These are phyloP conservation scores for Erythrophleum ivorense DNA, from an alignment of 331 rosid genomes.

Conservation along the genomic window DNA sequence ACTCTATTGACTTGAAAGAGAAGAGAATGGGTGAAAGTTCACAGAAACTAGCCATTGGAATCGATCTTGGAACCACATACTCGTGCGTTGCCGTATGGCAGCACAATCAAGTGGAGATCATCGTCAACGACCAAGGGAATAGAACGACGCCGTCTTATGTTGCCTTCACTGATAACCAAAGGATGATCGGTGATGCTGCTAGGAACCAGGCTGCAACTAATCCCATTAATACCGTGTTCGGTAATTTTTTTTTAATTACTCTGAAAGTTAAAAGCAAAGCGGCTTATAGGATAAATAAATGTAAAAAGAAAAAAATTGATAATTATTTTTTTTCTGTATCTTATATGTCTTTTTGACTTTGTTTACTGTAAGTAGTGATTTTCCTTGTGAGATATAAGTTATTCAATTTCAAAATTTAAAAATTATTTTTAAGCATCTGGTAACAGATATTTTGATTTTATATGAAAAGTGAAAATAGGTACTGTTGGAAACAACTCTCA, in stretches of 20 bases:
- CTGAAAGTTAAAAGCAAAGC: too few relatives aligned
- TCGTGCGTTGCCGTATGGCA: background rate
- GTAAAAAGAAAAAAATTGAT: too few relatives aligned
- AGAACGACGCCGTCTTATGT: background rate
- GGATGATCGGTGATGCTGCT: background rate
- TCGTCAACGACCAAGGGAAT: background rate
- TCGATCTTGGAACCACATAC: background rate
- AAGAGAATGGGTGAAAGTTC: background rate
- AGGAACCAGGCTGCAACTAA: background rate
- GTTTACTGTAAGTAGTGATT: too few relatives aligned
- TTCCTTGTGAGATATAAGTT: too few relatives aligned
- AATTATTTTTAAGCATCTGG: too few relatives aligned
- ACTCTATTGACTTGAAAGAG: background rate
- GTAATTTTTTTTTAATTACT: background rate
- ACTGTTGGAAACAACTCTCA: too few relatives aligned
- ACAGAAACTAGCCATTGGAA: background rate
- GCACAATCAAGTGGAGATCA: background rate
- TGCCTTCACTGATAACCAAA: background rate
- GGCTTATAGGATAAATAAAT: too few relatives aligned
- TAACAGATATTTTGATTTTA: too few relatives aligned
- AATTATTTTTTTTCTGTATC: too few relatives aligned
- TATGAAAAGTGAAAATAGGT: too few relatives aligned
- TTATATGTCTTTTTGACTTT: too few relatives aligned
- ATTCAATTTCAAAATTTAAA: too few relatives aligned
- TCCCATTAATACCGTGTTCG: background rate